phyloP scores from a whole-genome alignment of 306 rosid genomes.

The Argentina anserina region DNA sequence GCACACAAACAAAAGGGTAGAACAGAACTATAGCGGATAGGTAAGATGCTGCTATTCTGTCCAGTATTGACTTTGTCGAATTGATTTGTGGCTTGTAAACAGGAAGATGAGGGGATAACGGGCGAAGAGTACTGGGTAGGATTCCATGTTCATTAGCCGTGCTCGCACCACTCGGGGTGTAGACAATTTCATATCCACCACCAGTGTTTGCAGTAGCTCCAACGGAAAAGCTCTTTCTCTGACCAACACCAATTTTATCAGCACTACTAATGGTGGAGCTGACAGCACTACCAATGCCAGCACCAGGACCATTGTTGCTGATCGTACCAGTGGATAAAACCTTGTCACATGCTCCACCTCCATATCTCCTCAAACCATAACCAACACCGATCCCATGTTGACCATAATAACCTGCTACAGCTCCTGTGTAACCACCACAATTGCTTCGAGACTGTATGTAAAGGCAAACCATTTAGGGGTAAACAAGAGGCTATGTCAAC shows the following conservation, averaged over 20 bases:
- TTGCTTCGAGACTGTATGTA: conserved; percentile 37
- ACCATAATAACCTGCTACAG: background rate
- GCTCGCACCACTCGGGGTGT: background rate
- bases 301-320: background rate
- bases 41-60: conserved; percentile 41
- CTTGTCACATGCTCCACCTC: background rate
- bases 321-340: conserved; percentile 10
- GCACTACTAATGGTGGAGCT: conserved; percentile 9
- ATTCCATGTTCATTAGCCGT: background rate
- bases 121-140: conserved; percentile 30
- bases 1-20: conserved; percentile 27
- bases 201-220: conserved; percentile 2
- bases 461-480: too few relatives aligned
- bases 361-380: background rate
- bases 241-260: background rate
- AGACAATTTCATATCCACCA: background rate
- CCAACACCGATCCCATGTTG: conserved; percentile 4
- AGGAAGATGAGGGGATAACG: conserved; percentile 52
- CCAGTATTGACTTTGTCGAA: conserved; percentile 33
- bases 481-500: background rate
- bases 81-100: conserved; percentile 47
- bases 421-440: conserved; percentile 29
- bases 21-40: conserved; percentile 25
- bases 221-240: conserved; percentile 17
- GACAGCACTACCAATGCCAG: background rate